A percentile compares a stretch with the other conserved stretches of the same genome.
phyloP scores from a whole-genome alignment of 164 flowering plant species.

The Dillenia suffruticosa region DNA sequence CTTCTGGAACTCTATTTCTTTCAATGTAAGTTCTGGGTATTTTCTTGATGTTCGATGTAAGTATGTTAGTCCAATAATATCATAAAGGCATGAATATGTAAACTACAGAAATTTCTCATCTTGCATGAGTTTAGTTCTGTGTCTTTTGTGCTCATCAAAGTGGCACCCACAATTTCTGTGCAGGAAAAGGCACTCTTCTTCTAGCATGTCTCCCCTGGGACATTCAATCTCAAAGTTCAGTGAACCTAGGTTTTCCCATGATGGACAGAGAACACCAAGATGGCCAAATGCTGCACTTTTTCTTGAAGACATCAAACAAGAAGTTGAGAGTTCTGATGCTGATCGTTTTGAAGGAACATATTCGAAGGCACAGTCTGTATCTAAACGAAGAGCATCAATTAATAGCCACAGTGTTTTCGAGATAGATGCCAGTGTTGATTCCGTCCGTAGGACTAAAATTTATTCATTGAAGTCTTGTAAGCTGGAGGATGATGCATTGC shows the following conservation, averaged over 20 bases:
- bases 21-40: too few species aligned
- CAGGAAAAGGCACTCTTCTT: constrained; percentile 62
- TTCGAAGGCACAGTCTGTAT: constrained; percentile 24
- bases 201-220: constrained; percentile 50
- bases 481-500: constrained; percentile 47
- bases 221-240: constrained; percentile 41
- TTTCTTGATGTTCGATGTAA: too few species aligned
- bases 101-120: too few species aligned
- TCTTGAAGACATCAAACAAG: constrained; percentile 84
- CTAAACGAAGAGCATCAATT: constrained; percentile 41
- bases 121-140: too few species aligned
- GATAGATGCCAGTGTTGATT: constrained; percentile 33
- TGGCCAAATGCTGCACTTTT: constrained; percentile 77
- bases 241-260: constrained; percentile 36
- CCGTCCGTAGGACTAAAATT: constrained; percentile 29
- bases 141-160: not conserved
- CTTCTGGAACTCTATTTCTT: too few species aligned
- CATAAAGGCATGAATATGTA: too few species aligned
- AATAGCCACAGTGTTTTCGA: constrained; percentile 33
- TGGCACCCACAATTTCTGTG: constrained; percentile 3
- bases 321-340: constrained; percentile 48
- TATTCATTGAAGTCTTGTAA: constrained; percentile 55
- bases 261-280: constrained; percentile 48
- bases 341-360: constrained; percentile 39
- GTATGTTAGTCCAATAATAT: too few species aligned